A percentile compares a stretch with the other conserved stretches of the same genome.
Evolutionary conservation across 2,329 filamentous ascomycete genomes (phyloP).

Genomic region (Neofusicoccum umdonicola): DNA sequence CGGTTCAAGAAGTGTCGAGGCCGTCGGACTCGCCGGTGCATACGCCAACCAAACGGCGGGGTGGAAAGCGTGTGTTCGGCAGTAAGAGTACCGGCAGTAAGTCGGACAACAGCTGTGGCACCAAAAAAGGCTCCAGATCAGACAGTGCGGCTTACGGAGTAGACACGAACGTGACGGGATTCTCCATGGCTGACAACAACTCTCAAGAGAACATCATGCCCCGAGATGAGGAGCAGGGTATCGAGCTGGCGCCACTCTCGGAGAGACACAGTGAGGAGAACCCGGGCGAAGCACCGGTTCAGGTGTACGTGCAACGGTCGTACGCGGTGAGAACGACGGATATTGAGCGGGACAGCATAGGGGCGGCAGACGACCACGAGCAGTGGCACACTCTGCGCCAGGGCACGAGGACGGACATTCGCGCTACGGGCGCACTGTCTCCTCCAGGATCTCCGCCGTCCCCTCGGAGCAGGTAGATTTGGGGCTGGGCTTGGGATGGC

Average conservation of each 20-base stretch:
- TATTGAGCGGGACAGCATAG: background rate
- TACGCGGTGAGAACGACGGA: background rate
- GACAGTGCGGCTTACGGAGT: conserved; percentile 5
- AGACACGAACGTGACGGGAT: background rate
- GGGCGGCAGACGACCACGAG: background rate
- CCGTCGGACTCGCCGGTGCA: background rate
- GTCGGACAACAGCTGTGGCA: background rate
- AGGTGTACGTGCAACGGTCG: conserved; percentile 2
- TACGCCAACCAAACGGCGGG: background rate
- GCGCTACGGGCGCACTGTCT: background rate
- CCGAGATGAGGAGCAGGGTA: background rate
- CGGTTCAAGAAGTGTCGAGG: background rate
- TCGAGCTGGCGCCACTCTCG: background rate
- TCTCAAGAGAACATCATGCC: background rate
- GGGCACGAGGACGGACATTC: background rate
- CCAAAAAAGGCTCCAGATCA: background rate
- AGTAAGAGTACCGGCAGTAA: background rate
- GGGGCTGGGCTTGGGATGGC: background rate
- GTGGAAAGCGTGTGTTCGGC: background rate
- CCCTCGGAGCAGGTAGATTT: background rate
- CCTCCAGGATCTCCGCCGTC: background rate
- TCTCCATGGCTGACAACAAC: background rate
- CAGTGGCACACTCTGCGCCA: background rate
- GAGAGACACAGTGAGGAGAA: background rate
- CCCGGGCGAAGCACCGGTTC: background rate